Evolutionary conservation across 352 stramenopile species (phyloP), one percentile per base, ranked within the genome.

Genomic region (Aphanomyces invadans): DNA sequence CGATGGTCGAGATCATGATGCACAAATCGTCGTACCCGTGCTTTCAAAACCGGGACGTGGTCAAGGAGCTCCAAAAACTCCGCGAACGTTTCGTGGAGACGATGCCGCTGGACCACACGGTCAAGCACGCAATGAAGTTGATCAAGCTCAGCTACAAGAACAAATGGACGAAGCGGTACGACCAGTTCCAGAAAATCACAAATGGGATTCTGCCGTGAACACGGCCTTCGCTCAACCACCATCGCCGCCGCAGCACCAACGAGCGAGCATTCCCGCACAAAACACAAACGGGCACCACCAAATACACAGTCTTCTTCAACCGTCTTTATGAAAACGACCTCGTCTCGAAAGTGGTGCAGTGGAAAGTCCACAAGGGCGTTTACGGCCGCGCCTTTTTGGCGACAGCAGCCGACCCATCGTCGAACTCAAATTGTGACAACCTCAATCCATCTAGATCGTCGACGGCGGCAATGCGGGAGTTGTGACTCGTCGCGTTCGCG

Each of bases 141-240:
- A 83, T 98, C 39, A 85, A 88, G 71, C 83, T 89, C 23, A 98
- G 95, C 53, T 95, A 96, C 72, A 88, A 97, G 60, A 90, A 97
- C 77, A 85, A 80, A 65, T 96, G 92, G 67, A 98, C 93, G 9
- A 91, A 91, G 68, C 72, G 93, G 23, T 98, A 98, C 74, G 91
- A 98, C 73, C 73, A 89, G 55, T 98, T 98, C 73, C 92, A 98
- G 70, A 86, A 97, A 62, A 85, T 87, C 64, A 96, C 81, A 26
- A 96, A 97, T 71, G 84, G 85, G 23, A 96, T 95, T 67, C 33
- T 90, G 32, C 82, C 81, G 5, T 93, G 77, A 54, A 2, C 53
- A 60, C 25, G n/a, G n/a, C n/a, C n/a, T n/a, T n/a, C n/a, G n/a
- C n/a, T n/a, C n/a, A n/a, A n/a, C n/a, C n/a, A n/a, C n/a, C n/a